Conservation (phyloP, 768 basidiomycete genomes). For the Naganishia vishniacii region DNA sequence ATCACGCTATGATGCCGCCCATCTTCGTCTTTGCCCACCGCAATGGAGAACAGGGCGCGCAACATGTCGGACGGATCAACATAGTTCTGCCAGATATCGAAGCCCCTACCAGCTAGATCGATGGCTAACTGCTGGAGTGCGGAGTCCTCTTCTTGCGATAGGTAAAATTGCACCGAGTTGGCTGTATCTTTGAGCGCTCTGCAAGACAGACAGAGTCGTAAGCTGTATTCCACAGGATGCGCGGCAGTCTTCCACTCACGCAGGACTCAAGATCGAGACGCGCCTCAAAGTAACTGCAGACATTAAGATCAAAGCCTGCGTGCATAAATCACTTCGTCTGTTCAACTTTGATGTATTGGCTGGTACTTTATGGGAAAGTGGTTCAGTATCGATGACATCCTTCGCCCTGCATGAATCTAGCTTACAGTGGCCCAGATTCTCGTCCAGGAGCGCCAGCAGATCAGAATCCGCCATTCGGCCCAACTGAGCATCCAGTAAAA, state of each 20-base stretch:
- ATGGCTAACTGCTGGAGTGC: conserved; percentile 58
- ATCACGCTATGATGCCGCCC: conserved; percentile 50
- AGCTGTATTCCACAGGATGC: neutral
- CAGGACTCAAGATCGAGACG: conserved; percentile 66
- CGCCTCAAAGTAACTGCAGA: conserved; percentile 78
- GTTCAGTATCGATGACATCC: neutral
- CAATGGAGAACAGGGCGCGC: conserved; percentile 72
- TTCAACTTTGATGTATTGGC: neutral
- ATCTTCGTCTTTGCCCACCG: conserved; percentile 53
- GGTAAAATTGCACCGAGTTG: conserved; percentile 69
- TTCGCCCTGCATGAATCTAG: neutral
- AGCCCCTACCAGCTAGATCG: conserved; percentile 84
- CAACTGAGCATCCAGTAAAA: conserved; percentile 71
- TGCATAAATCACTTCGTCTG: conserved; percentile 53
- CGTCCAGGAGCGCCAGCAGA: conserved; percentile 60
- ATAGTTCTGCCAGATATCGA: conserved; percentile 89
- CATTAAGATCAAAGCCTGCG: conserved; percentile 68
- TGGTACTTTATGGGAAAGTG: conserved; percentile 5
- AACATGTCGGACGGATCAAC: conserved; percentile 83
- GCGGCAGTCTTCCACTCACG: conserved; percentile 53
- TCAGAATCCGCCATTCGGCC: conserved; percentile 65
- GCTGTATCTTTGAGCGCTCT: conserved; percentile 79
- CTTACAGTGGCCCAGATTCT: conserved; percentile 59
- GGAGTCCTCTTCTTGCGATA: conserved; percentile 51
- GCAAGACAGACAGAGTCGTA: neutral